phyloP scores from a whole-genome alignment of 352 stramenopile species.

The Phytophthora tentaculata region DNA sequence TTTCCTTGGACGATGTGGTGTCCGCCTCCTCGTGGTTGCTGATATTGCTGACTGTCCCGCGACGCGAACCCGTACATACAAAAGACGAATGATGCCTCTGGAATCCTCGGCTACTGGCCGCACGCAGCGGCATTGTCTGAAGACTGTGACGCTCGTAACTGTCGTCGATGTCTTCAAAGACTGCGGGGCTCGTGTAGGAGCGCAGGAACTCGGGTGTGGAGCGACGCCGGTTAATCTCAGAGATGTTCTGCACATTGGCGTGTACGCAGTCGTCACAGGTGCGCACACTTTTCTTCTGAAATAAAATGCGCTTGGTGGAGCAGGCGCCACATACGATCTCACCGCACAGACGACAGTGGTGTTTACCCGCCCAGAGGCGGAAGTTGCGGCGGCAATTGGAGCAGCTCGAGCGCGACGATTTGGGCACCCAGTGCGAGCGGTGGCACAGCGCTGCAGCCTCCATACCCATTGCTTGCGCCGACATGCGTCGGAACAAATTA shows the following conservation, averaged over 20 bases:
- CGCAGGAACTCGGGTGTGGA: conserved; percentile 43
- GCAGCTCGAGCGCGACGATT: conserved; percentile 66
- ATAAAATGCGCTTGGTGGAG: conserved; percentile 76
- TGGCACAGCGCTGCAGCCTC: conserved; percentile 73
- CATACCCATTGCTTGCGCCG: conserved; percentile 71
- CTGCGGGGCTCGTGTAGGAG: conserved; percentile 25
- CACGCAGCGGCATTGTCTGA: conserved; percentile 14
- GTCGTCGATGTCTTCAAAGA: conserved; percentile 20
- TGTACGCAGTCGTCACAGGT: conserved; percentile 81
- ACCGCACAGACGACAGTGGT: conserved; percentile 82
- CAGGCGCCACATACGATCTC: conserved; percentile 79
- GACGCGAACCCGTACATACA: conserved; percentile 4
- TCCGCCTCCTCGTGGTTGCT: conserved; percentile 7
- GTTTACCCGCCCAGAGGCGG: conserved; percentile 68
- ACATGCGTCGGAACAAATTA: conserved; percentile 63
- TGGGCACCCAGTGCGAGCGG: conserved; percentile 78
- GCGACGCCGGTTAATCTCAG: conserved; percentile 47
- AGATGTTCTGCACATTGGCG: conserved; percentile 59
- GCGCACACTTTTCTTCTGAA: conserved; percentile 76
- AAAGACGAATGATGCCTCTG: conserved; percentile 21
- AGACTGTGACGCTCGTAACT: conserved; percentile 33
- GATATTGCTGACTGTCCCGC: background rate
- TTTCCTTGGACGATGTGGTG: conserved; percentile 2
- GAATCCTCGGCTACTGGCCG: conserved; percentile 18
- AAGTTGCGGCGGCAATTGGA: conserved; percentile 72